Evolutionary conservation across 169 alveolate genomes (phyloP).

Genomic region (Plasmodium ovale): DNA sequence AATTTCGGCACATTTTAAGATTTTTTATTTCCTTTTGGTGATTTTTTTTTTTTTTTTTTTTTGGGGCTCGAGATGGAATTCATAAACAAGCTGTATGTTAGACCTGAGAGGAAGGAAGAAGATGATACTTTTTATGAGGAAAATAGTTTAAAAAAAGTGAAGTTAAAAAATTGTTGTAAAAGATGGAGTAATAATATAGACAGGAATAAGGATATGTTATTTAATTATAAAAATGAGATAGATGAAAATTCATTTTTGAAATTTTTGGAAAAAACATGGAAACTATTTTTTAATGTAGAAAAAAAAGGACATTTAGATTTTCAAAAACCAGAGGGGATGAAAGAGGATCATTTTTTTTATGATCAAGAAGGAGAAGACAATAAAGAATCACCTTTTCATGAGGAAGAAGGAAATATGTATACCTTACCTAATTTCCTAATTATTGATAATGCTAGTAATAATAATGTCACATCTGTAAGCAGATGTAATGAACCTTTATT

Average conservation of each 20-base stretch:
- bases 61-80: conserved; percentile 23
- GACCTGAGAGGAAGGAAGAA: neutral
- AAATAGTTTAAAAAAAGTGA: conserved; percentile 7
- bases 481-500: neutral
- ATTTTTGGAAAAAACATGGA: conserved; percentile 24
- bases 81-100: conserved; percentile 24
- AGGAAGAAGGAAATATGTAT: conserved; percentile 30
- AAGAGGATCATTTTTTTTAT: neutral
- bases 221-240: conserved; percentile 36
- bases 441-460: conserved; percentile 10
- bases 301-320: conserved; percentile 4
- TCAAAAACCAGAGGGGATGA: neutral
- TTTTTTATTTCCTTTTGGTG: neutral
- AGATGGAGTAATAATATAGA: conserved; percentile 56
- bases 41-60: conserved; percentile 6
- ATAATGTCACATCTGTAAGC: neutral
- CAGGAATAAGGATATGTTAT: neutral
- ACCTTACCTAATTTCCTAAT: conserved; percentile 23
- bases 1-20: too few species aligned
- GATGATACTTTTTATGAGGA: conserved; percentile 17
- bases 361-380: neutral
- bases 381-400: conserved; percentile 10
- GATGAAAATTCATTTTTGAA: conserved; percentile 53
- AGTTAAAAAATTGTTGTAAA: conserved; percentile 60
- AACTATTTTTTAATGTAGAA: conserved; percentile 25